A percentile compares a stretch with the other conserved stretches of the same genome.
Evolutionary conservation across 1,284 basidiomycete genomes (phyloP).

Genomic region (Melampsora medusae): DNA sequence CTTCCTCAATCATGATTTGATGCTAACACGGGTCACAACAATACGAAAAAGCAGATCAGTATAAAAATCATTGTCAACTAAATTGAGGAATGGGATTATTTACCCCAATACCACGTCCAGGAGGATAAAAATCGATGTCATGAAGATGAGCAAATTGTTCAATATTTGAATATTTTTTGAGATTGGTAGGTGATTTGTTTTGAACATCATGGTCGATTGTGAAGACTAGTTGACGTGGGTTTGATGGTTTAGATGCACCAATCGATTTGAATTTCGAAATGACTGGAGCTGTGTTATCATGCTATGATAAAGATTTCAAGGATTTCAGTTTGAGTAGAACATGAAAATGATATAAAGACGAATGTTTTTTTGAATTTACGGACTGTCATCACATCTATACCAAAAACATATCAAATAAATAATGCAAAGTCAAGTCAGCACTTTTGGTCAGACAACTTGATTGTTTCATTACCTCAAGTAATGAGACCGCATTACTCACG

Average conservation of each 20-base stretch:
- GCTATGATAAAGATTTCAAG: background rate
- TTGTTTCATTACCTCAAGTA: background rate
- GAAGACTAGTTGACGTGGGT: constrained; percentile 84
- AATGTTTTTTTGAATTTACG: background rate
- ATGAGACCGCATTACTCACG: constrained; percentile 60
- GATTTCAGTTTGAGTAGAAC: background rate
- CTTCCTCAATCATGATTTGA: constrained; percentile 90
- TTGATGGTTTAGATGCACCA: constrained; percentile 79
- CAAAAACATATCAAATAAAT: background rate
- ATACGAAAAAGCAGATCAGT: background rate
- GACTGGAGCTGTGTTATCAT: constrained; percentile 44
- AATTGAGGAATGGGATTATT: constrained; percentile 47
- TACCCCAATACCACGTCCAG: constrained; percentile 88
- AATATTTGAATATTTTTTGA: constrained; percentile 88
- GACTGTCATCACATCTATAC: constrained; percentile 38
- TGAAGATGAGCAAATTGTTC: constrained; percentile 85
- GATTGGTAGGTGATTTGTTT: constrained; percentile 89
- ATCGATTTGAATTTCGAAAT: constrained; percentile 82
- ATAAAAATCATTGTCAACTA: constrained; percentile 37
- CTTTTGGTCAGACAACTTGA: background rate
- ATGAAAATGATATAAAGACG: background rate
- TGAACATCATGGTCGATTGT: constrained; percentile 98
- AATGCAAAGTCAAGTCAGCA: background rate
- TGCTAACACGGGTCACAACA: constrained; percentile 58
- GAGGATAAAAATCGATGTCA: constrained; percentile 91